These are phyloP conservation scores for Sphagnum fallax DNA, from an alignment of 228 moss, liverwort and hornwort genomes.

Conservation along the genomic window DNA sequence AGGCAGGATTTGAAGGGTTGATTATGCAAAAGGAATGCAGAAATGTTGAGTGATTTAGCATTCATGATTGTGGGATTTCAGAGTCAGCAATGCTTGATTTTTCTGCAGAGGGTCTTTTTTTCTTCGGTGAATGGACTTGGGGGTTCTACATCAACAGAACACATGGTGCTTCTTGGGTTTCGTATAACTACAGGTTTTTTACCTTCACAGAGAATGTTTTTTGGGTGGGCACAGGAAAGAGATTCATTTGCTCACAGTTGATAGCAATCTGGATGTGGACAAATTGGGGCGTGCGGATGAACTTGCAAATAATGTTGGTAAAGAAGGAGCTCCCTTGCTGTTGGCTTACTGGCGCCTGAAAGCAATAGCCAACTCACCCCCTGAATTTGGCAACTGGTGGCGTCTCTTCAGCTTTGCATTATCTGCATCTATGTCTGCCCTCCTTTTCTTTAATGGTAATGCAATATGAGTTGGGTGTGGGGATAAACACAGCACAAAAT, in stretches of 20 bases:
- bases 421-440: constrained; percentile 69
- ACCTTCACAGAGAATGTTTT: too few species aligned
- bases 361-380: constrained; percentile 52
- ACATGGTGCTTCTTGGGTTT: too few species aligned
- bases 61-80: too few species aligned
- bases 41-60: too few species aligned
- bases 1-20: too few species aligned
- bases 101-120: too few species aligned
- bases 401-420: constrained; percentile 67
- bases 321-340: constrained; percentile 24
- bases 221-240: constrained; percentile 28
- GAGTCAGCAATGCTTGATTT: too few species aligned
- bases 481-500: background rate
- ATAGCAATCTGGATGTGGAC: constrained; percentile 51
- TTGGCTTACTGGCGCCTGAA: constrained; percentile 42
- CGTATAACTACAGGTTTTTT: too few species aligned
- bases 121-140: too few species aligned
- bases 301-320: constrained; percentile 55
- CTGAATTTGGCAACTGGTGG: constrained; percentile 75
- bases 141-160: too few species aligned
- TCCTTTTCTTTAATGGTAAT: constrained; percentile 65
- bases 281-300: constrained; percentile 73
- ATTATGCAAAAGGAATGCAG: too few species aligned
- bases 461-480: background rate
- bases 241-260: constrained; percentile 56